Evolutionary conservation across 371 early-diverging fungal genomes (phyloP), one percentile per base, ranked within the genome.

Genomic region (Dentiscutata heterogama): DNA sequence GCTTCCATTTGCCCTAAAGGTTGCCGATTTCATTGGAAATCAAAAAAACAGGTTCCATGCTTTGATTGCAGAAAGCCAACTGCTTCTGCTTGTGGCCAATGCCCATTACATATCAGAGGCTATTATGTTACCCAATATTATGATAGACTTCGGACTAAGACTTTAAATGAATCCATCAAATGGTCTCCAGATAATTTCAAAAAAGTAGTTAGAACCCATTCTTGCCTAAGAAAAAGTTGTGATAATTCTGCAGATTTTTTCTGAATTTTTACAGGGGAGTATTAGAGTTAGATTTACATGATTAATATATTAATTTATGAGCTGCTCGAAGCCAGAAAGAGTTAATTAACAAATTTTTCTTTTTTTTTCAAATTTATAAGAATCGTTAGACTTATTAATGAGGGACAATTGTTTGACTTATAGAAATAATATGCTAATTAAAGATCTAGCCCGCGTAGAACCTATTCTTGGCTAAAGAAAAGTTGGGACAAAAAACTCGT

Each of bases 121-220:
- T 75, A 58, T 31, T 60, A 75, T 31, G 60, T 75, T 25, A n/a
- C 58, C 27, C 60, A 56, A 60, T 56, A 75, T 31, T 75, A 75
- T 75, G 13, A 75, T 31, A 75, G 35, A 75, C 16, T 75, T 31
- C 27, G 54, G 25, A 6, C 20, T 25, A 67, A 65, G 18, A 65
- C 18, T 20, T 56, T 56, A n/a, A n/a, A n/a, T n/a, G n/a, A n/a
- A n/a, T n/a, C n/a, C n/a, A n/a, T n/a, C n/a, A n/a, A n/a, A n/a
- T n/a, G n/a, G n/a, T n/a, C n/a, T n/a, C n/a, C n/a, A n/a, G n/a
- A n/a, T n/a, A n/a, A n/a, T n/a, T n/a, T n/a, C n/a, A n/a, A n/a
- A n/a, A n/a, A n/a, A n/a, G n/a, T n/a, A n/a, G n/a, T 2, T n/a
- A 60, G 60, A 60, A 2, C 20, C 60, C 4, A 5, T 60, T 60